phyloP scores from a whole-genome alignment of 148 eudicot species.

The Rhododendron griersonianum region DNA sequence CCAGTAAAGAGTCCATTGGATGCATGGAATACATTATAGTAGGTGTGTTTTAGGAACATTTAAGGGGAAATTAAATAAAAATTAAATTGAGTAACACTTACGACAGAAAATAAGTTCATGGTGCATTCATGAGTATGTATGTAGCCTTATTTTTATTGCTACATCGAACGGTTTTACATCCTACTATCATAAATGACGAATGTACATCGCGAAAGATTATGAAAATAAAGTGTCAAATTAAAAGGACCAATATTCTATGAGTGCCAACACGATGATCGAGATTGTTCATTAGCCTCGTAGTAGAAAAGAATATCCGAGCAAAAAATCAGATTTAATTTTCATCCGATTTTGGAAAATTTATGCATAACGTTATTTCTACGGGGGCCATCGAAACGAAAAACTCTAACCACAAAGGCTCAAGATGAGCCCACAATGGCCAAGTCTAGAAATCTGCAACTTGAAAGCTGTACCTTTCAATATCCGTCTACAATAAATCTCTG shows the following conservation, averaged over 20 bases:
- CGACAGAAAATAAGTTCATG: neutral
- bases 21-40: neutral
- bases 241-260: too few relatives aligned
- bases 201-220: neutral
- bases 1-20: neutral
- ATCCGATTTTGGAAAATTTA: too few relatives aligned
- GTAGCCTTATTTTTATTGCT: neutral
- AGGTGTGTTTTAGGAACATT: neutral
- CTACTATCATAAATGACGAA: neutral
- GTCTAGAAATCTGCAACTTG: too few relatives aligned
- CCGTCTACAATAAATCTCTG: too few relatives aligned
- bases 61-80: too few relatives aligned
- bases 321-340: neutral
- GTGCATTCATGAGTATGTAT: neutral
- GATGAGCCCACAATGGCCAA: neutral
- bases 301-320: neutral
- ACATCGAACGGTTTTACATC: neutral
- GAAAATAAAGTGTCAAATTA: neutral
- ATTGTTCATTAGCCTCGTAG: neutral
- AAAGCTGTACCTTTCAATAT: too few relatives aligned
- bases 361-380: too few relatives aligned
- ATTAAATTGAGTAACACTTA: neutral
- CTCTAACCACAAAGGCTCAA: neutral
- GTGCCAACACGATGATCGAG: neutral
- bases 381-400: too few relatives aligned